Conservation (phyloP, 306 rosid genomes). For the Prunus mume region DNA sequence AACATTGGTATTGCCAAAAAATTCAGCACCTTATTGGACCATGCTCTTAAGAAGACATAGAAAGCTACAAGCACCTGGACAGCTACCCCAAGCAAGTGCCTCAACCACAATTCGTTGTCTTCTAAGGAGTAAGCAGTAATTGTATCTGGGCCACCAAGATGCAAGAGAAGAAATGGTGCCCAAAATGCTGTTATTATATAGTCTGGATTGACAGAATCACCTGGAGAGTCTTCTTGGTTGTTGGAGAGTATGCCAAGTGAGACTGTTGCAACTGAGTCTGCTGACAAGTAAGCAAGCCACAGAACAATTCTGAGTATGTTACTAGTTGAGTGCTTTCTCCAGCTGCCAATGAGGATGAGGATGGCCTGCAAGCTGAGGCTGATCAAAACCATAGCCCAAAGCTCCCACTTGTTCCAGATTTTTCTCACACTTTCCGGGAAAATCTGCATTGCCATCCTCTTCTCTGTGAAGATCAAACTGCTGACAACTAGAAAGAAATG, state of each 20-base stretch:
- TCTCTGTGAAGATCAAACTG: constrained; percentile 12
- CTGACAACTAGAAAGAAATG: not conserved
- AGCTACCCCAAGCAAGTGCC: constrained; percentile 17
- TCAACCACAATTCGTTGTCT: constrained; percentile 38
- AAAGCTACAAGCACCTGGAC: constrained; percentile 9
- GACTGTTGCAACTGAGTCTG: constrained; percentile 31
- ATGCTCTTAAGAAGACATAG: constrained; percentile 13
- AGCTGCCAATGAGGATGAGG: constrained; percentile 25
- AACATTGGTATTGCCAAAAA: constrained; percentile 25
- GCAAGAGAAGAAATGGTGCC: constrained; percentile 44
- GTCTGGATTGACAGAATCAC: not conserved
- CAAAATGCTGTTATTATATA: constrained; percentile 21
- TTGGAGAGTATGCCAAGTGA: constrained; percentile 25
- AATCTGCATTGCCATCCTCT: not conserved
- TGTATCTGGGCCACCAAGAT: constrained; percentile 43
- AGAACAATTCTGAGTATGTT: constrained; percentile 8
- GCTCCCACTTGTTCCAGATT: constrained; percentile 28
- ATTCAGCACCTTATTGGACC: constrained; percentile 4
- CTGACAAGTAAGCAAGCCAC: constrained; percentile 33
- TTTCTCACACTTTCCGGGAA: constrained; percentile 12
- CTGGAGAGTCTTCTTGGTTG: not conserved
- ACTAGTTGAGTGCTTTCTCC: constrained; percentile 17
- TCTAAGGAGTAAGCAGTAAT: constrained; percentile 36
- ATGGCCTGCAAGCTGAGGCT: constrained; percentile 31
- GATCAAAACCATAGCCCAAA: constrained; percentile 13